Evolutionary conservation across 805 yeast genomes (phyloP), one percentile per base, ranked within the genome.

Genomic region (Monosporozyma aquatica): DNA sequence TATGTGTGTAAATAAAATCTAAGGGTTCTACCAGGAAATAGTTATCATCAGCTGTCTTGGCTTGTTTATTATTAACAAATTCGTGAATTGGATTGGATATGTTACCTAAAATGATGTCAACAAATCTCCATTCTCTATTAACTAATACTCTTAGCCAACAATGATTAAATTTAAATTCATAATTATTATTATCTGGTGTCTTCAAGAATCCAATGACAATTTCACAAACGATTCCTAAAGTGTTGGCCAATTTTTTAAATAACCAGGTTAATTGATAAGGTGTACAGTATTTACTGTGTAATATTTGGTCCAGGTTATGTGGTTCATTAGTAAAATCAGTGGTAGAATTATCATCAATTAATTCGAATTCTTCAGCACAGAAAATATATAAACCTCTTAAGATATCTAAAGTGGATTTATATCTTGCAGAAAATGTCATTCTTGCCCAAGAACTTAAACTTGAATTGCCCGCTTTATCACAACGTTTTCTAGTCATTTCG

Each of bases 121-220:
- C 61, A 47, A 92, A 71, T 46, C 90, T 69, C 76, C 89, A 87
- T 56, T 83, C 82, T 30, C 80, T 79, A 46, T 85, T 81, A 13
- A 87, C 62, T 27, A 82, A 59, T 1, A 87, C 78, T 1, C 95
- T 78, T 43, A 87, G 71, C 98, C 98, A 92, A 43, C 84, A 77
- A 62, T 92, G 98, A 54, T 87, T 86, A 28, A 79, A 59, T n/a
- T 66, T 64, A 48, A 70, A 73, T 26, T 57, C 60, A 26, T 46
- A 38, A 43, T 55, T 70, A 37, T 71, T 69, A 35, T 76, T 79
- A 47, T 78, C 78, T 7, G 95, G 95, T 21, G 79, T 75, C 56
- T 89, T 86, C 65, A 89, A 71, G 54, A 83, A 84, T 4, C 98
- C 98, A 21, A 78, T 66, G 2, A 92, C 78, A 1, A 87, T 70